Conservation (phyloP, 495 filamentous ascomycete genomes). For the Podospora pseudopauciseta region DNA sequence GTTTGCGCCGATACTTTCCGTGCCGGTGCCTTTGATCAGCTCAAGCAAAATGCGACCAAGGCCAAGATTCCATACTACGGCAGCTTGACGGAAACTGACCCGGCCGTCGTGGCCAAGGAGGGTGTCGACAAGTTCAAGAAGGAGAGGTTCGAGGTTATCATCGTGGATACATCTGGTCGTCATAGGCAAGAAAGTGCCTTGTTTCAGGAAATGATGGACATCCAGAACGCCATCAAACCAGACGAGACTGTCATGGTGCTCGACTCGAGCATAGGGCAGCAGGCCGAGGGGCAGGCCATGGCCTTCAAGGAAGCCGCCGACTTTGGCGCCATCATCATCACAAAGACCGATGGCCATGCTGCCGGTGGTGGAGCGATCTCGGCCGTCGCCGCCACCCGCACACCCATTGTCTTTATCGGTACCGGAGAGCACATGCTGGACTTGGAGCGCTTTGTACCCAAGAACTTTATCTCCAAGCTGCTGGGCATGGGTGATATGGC, state of each 20-base stretch:
- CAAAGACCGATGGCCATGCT: constrained; percentile 95
- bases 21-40: constrained; percentile 94
- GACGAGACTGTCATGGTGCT: constrained; percentile 99
- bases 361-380: constrained; percentile 95
- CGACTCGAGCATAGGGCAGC: constrained; percentile 92
- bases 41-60: constrained; percentile 98
- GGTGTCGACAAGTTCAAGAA: constrained; percentile 99
- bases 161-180: constrained; percentile 92
- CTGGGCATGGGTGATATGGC: constrained; percentile 97
- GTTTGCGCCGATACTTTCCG: constrained; percentile 99
- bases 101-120: constrained; percentile 84
- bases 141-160: constrained; percentile 96
- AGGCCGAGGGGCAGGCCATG: constrained; percentile 87
- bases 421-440: constrained; percentile 97
- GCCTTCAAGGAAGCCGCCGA: constrained; percentile 98
- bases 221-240: constrained; percentile 83
- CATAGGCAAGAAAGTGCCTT: constrained; percentile 93
- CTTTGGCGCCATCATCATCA: constrained; percentile 98
- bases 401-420: constrained; percentile 95
- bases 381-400: constrained; percentile 94
- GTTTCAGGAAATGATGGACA: constrained; percentile 98
- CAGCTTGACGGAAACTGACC: constrained; percentile 91
- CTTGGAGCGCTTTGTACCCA: constrained; percentile 85
- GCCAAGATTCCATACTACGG: constrained; percentile 99
- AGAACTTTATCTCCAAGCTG: constrained; percentile 85